Base-by-base conservation (phyloP, 2,329 filamentous ascomycete species). In the Diaporthe eres region DNA sequence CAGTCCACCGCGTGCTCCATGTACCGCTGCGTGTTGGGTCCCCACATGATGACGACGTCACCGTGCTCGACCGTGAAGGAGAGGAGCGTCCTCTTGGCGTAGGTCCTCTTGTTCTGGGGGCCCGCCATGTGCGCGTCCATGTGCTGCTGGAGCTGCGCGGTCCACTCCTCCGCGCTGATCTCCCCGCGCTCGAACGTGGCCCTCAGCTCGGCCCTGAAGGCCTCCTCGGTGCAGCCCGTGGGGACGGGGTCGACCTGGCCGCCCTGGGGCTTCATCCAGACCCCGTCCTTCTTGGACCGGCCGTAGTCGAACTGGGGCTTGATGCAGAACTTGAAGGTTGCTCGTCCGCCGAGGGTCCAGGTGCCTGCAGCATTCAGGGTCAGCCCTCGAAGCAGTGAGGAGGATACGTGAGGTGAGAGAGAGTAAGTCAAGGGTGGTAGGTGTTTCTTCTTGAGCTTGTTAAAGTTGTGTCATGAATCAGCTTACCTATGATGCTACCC, bases 271-370 rank as follows among this genome's bases (percentile, higher is more conserved):
- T 31, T 47, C 39, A 57, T 71, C 51, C 31, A 51, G 31, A 31
- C 58, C 31, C 15, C 13, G 58, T 19, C 71, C 13, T 55, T 22
- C 13, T 42, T 6, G 1, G 31, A 17, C 4, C 71, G 58, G 31
- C 71, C 71, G 39, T 65, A 73, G 57, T 73, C 55, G 22, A 25
- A 65, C n/a, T 42, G 42, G 2, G 57, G 71, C 71, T 73, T 73
- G 34, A 73, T 73, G 39, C 57, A 60, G 15, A 73, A 25, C n/a
- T 49, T 63, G 57, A 73, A 73, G 22, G 34, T 73, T 2, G 57
- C 71, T 12, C 58, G 71, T 3, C 71, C 71, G 71, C 71, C 71
- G 13, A 73, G 71, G 22, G 58, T 73, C 71, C 58, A 73, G 42
- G 71, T 65, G 9, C 44, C 60, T 65, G 60, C 3, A 6, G 15